Evolutionary conservation across 1,284 basidiomycete species (phyloP).

Genomic region (Sanghuangporus sanghuang): DNA sequence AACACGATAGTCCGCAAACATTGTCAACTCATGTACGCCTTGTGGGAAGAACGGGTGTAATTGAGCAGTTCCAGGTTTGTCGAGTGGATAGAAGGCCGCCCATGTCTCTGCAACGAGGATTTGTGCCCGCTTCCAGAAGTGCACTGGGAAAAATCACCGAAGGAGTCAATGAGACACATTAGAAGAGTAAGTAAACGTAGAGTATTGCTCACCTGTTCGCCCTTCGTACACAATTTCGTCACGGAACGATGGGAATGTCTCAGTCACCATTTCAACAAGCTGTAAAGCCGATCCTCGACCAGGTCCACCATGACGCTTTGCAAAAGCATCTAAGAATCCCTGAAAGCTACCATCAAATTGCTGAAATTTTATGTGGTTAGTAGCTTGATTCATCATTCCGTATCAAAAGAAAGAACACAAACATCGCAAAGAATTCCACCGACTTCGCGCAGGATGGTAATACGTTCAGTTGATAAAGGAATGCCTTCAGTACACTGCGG

Average conservation of each 20-base stretch:
- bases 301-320: slow-evolving; percentile 39
- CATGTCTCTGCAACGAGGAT: slow-evolving; percentile 82
- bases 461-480: slow-evolving; percentile 63
- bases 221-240: slow-evolving; percentile 60
- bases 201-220: slow-evolving; percentile 42
- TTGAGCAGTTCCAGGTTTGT: slow-evolving; percentile 21
- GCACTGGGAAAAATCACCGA: slow-evolving; percentile 38
- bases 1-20: slow-evolving; percentile 86
- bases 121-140: slow-evolving; percentile 80
- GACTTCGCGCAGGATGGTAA: slow-evolving; percentile 67
- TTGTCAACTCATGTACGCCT: slow-evolving; percentile 64
- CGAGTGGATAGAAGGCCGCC: slow-evolving; percentile 69
- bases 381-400: neutral
- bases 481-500: slow-evolving; percentile 52
- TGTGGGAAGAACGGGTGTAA: slow-evolving; percentile 68
- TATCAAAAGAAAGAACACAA: slow-evolving; percentile 22
- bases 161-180: neutral
- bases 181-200: neutral
- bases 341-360: slow-evolving; percentile 67
- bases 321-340: slow-evolving; percentile 59
- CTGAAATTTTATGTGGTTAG: slow-evolving; percentile 31
- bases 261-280: slow-evolving; percentile 64
- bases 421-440: slow-evolving; percentile 65
- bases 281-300: slow-evolving; percentile 55
- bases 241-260: slow-evolving; percentile 69